Conservation (phyloP, 306 rosid species). For the Prunus salicina region DNA sequence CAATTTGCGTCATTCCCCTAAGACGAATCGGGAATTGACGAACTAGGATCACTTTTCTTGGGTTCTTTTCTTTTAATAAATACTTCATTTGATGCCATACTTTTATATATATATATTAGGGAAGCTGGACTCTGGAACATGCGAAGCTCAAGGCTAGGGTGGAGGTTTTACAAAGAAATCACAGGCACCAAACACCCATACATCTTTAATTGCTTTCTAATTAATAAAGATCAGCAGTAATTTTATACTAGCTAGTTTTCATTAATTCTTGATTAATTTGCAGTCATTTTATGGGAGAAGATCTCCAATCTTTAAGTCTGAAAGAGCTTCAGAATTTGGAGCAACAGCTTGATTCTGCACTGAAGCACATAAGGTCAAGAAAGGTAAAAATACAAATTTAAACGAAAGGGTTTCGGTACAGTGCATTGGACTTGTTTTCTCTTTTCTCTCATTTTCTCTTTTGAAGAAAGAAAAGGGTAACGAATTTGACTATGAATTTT, state of each 20-base stretch:
- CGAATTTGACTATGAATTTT: background rate
- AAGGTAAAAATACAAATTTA: constrained; percentile 43
- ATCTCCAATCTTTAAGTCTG: constrained; percentile 49
- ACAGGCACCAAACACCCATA: constrained; percentile 30
- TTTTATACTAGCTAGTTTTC: background rate
- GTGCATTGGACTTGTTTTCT: background rate
- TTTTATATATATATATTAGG: constrained; percentile 41
- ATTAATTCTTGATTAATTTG: background rate
- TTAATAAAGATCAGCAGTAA: background rate
- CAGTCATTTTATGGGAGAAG: constrained; percentile 88
- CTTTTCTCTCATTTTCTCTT: too few relatives aligned
- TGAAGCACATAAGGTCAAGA: constrained; percentile 67
- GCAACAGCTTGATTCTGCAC: constrained; percentile 80
- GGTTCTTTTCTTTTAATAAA: background rate
- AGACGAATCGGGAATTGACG: background rate
- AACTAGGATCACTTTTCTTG: background rate
- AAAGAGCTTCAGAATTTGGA: constrained; percentile 84
- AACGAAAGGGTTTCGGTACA: background rate
- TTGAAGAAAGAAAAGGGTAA: background rate
- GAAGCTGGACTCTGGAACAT: constrained; percentile 74
- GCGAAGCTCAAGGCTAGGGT: constrained; percentile 82
- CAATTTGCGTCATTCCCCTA: background rate
- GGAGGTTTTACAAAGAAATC: constrained; percentile 67
- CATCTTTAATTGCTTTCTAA: background rate
- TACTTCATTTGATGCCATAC: background rate